These are phyloP conservation scores for Verbena officinalis DNA, from an alignment of 257 asterid genomes.

Conservation along the genomic window DNA sequence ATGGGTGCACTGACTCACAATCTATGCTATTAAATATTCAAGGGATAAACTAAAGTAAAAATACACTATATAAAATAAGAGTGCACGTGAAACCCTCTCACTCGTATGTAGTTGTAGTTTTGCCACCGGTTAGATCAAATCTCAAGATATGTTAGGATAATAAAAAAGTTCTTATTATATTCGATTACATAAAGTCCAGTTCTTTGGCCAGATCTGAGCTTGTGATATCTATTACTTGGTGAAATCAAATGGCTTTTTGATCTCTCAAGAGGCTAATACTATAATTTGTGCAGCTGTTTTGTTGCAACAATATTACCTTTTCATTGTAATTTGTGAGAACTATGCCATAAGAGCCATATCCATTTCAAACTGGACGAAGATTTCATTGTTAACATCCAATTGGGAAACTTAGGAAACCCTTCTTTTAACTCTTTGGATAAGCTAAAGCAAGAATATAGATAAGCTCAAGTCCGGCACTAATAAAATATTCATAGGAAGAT, in stretches of 20 bases:
- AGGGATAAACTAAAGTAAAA: too few relatives aligned
- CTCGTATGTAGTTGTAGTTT: too few relatives aligned
- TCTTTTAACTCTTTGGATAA: conserved; percentile 8
- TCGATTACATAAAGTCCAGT: too few relatives aligned
- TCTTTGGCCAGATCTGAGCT: background rate
- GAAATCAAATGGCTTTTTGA: background rate
- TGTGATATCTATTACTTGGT: background rate
- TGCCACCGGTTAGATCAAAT: too few relatives aligned
- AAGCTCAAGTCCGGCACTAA: background rate
- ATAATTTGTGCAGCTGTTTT: background rate
- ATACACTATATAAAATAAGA: too few relatives aligned
- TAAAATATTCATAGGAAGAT: background rate
- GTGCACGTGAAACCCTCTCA: too few relatives aligned
- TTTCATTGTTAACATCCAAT: background rate
- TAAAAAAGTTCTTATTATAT: too few relatives aligned
- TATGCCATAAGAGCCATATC: conserved; percentile 4
- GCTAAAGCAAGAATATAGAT: background rate
- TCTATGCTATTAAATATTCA: too few relatives aligned
- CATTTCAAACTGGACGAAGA: background rate
- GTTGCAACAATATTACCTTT: background rate
- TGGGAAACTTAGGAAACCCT: background rate
- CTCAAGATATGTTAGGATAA: too few relatives aligned
- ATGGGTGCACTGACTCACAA: too few relatives aligned
- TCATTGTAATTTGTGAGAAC: background rate
- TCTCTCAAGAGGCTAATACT: background rate